Conservation (phyloP, 148 eudicot genomes). For the Cornus florida region DNA sequence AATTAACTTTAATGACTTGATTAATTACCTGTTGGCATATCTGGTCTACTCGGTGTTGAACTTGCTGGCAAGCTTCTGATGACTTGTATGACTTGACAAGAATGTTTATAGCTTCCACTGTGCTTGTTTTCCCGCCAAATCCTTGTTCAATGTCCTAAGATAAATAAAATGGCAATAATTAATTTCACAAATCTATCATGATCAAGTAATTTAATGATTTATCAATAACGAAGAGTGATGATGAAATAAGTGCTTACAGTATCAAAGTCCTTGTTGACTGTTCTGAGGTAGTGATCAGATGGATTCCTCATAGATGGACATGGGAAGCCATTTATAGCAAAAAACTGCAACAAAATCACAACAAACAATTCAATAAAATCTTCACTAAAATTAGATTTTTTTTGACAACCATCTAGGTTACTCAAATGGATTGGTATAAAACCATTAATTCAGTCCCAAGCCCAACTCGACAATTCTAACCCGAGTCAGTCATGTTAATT, state of each 20-base stretch:
- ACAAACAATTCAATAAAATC: background rate
- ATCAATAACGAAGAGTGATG: background rate
- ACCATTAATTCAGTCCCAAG: too few species aligned
- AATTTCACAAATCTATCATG: background rate
- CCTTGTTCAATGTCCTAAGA: slow-evolving; percentile 44
- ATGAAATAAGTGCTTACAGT: slow-evolving; percentile 24
- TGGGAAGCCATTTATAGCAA: slow-evolving; percentile 54
- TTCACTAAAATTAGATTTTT: too few species aligned
- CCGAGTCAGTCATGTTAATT: too few species aligned
- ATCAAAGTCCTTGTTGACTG: slow-evolving; percentile 67
- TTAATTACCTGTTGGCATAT: slow-evolving; percentile 38
- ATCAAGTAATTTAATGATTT: background rate
- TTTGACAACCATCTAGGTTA: too few species aligned
- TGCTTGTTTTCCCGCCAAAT: slow-evolving; percentile 14
- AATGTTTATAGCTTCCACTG: slow-evolving; percentile 33
- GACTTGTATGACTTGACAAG: slow-evolving; percentile 42
- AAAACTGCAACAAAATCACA: slow-evolving; percentile 38
- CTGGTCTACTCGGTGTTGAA: slow-evolving; percentile 25
- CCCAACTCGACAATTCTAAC: too few species aligned
- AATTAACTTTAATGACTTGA: background rate
- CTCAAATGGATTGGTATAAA: too few species aligned
- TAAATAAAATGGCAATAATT: background rate
- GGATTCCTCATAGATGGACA: slow-evolving; percentile 68
- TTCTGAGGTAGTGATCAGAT: slow-evolving; percentile 68
- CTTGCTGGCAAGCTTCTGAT: slow-evolving; percentile 31